Evolutionary conservation across 2,329 filamentous ascomycete genomes (phyloP).

Genomic region (Hypoxylon sp.): DNA sequence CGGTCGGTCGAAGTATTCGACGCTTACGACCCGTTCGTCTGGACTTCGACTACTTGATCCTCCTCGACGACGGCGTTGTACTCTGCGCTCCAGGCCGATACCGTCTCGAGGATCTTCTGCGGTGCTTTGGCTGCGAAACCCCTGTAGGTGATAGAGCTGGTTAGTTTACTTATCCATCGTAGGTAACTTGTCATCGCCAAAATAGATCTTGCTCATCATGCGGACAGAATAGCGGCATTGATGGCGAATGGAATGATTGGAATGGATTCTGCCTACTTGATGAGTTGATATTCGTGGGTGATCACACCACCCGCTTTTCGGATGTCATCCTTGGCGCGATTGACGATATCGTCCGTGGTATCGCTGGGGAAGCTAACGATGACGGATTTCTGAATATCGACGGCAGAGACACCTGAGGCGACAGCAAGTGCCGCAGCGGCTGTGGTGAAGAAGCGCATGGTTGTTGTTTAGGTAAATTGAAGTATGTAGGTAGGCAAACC

Average conservation of each 20-base stretch:
- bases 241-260: background rate
- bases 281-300: constrained; percentile 76
- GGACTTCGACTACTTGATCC: constrained; percentile 71
- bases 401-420: constrained; percentile 65
- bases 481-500: too few relatives aligned
- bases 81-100: constrained; percentile 65
- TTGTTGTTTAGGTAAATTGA: constrained; percentile 40
- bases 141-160: constrained; percentile 54
- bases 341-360: constrained; percentile 72
- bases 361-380: constrained; percentile 80
- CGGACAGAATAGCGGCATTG: background rate
- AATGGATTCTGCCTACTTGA: constrained; percentile 63
- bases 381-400: constrained; percentile 75
- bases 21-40: constrained; percentile 33
- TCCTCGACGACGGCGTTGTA: constrained; percentile 77
- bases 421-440: constrained; percentile 65
- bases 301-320: constrained; percentile 75
- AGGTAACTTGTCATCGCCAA: too few relatives aligned
- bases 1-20: constrained; percentile 17
- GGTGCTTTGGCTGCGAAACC: constrained; percentile 81
- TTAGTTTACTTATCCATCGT: constrained; percentile 28
- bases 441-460: constrained; percentile 70
- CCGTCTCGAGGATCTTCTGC: constrained; percentile 70
- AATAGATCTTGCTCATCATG: background rate
- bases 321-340: constrained; percentile 76